These are phyloP conservation scores for Takakia lepidozioides DNA, from an alignment of 225 moss, liverwort and hornwort genomes.

Conservation along the genomic window DNA sequence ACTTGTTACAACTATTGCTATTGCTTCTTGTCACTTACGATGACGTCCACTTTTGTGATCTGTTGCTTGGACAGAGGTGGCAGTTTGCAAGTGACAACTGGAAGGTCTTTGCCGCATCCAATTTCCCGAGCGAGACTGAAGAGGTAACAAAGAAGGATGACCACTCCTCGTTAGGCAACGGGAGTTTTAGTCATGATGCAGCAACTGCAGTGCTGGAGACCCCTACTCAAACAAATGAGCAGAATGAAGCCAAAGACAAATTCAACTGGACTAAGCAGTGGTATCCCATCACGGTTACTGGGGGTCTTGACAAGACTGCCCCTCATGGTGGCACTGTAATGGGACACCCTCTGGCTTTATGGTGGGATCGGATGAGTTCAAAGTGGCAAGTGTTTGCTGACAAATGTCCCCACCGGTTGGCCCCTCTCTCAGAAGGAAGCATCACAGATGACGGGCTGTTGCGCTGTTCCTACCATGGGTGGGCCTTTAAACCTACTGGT, in stretches of 20 bases:
- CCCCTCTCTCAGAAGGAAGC: conserved; percentile 89
- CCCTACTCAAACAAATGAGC: conserved; percentile 11
- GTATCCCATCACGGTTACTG: conserved; percentile 56
- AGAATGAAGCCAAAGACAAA: conserved; percentile 3
- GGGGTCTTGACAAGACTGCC: conserved; percentile 52
- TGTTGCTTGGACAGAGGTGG: no score
- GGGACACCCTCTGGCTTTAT: conserved; percentile 75
- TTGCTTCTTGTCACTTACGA: no score
- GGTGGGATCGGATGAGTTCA: conserved; percentile 56
- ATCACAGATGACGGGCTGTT: conserved; percentile 72
- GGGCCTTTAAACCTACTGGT: conserved; percentile 75
- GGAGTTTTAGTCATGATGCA: conserved; percentile 6
- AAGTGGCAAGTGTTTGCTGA: conserved; percentile 87
- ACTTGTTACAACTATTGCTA: no score
- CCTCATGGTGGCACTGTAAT: conserved; percentile 51
- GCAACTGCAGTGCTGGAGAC: conserved; percentile 11
- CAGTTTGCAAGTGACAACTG: no score
- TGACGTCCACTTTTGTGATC: no score
- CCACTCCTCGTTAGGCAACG: no score
- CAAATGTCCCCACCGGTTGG: conserved; percentile 77
- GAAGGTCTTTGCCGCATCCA: conserved; percentile 16
- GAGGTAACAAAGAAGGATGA: conserved; percentile 5
- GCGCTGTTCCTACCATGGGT: conserved; percentile 94
- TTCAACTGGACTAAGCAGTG: conserved; percentile 72
- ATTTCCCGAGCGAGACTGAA: conserved; percentile 7